These are phyloP conservation scores for Jamesozyma piceae DNA, from an alignment of 805 yeast species.

Conservation along the genomic window DNA sequence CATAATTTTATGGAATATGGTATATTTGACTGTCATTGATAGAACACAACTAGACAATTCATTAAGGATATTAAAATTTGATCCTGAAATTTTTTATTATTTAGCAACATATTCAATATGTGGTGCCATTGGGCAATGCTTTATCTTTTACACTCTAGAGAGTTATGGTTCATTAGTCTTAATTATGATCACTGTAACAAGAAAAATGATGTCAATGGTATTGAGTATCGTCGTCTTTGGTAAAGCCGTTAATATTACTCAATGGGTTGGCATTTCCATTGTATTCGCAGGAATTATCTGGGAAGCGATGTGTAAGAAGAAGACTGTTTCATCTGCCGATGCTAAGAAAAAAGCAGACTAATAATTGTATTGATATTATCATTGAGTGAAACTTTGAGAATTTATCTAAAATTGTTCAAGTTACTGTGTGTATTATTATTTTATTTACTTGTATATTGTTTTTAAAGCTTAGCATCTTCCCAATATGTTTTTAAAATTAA, in stretches of 20 bases:
- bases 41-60: conserved; percentile 28
- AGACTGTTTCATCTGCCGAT: neutral
- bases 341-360: neutral
- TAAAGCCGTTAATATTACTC: conserved; percentile 52
- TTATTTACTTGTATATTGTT: neutral
- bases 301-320: conserved; percentile 53
- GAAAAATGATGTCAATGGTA: conserved; percentile 94
- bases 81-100: conserved; percentile 48
- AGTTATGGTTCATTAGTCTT: conserved; percentile 75
- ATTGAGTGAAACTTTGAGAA: neutral
- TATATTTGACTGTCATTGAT: conserved; percentile 34
- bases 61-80: conserved; percentile 28
- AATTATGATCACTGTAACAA: conserved; percentile 89
- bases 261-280: conserved; percentile 69
- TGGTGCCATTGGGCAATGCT: conserved; percentile 92
- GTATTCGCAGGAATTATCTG: conserved; percentile 82
- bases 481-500: neutral
- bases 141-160: conserved; percentile 77
- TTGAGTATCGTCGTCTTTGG: conserved; percentile 80
- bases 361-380: neutral
- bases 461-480: no score
- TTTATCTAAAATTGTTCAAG: no score
- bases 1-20: conserved; percentile 38
- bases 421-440: no score
- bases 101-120: conserved; percentile 58